Base-by-base conservation (phyloP, 148 eudicot species). In the Nepenthes gracilis region DNA sequence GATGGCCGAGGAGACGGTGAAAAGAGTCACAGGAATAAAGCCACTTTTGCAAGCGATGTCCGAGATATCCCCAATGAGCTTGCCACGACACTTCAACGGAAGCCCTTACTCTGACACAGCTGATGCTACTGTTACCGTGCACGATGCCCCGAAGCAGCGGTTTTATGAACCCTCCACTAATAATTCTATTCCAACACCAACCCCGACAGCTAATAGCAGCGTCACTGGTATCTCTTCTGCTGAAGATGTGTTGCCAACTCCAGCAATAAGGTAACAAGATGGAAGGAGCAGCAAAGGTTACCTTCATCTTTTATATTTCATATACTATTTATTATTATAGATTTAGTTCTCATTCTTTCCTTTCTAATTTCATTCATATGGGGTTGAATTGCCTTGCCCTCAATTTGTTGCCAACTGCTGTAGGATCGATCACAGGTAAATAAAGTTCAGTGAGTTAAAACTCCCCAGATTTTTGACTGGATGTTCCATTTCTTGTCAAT, bases 1-100 rank as follows among this genome's bases (percentile, higher is more conserved):
- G 75, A 88, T 93, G 96, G 99, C 99, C 2, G 99, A 93, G 77
- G 99, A 88, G 69, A 79, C 92, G 2, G 99, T 93, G 9, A 93
- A 93, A 69, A 75, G 96, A 72, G 83, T 82, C 5, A 93, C 99
- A 2, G 96, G 95, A 43, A 76, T 89, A 76, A 84, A 82, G 65
- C 87, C 99, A 6, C 62, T 88, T 54, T 75, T 86, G 57, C 96
- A 86, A 73, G 82, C 92, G 33, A 81, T 88, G 91, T 84, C 98
- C 7, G 96, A 88, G 62, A 79, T 93, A 43, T 74, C 96, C 58
- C 72, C 87, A 64, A 65, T 82, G 75, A 77, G 77, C 50, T 71
- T 82, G 85, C 78, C 81, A 72, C 58, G 83, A 23, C 23, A 82
- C 58, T 93, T 78, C 72, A 67, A 74, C 15, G 74, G 78, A 54